phyloP scores from a whole-genome alignment of 495 filamentous ascomycete species.

The Penicillium coprophilum region DNA sequence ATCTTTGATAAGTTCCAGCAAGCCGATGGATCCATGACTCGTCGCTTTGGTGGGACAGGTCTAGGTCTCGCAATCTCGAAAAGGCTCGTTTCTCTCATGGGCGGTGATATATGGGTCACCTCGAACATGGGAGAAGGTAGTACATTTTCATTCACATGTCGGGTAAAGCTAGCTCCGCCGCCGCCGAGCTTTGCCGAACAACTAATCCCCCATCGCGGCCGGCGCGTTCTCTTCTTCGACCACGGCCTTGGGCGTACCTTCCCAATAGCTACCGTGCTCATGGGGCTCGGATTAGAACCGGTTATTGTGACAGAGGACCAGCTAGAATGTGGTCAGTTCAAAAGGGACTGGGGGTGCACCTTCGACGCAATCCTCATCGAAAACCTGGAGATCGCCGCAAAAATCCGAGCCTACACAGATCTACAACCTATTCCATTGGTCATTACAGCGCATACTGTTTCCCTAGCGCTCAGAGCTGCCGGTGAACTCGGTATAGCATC shows the following conservation, averaged over 20 bases:
- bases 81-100: constrained; percentile 75
- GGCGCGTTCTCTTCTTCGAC: constrained; percentile 86
- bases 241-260: constrained; percentile 66
- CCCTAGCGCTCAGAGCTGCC: constrained; percentile 83
- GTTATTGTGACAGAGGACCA: constrained; percentile 61
- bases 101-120: constrained; percentile 83
- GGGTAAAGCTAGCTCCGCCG: constrained; percentile 70
- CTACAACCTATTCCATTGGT: constrained; percentile 92
- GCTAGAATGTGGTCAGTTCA: constrained; percentile 45
- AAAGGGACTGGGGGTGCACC: constrained; percentile 48
- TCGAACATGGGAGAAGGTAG: constrained; percentile 81
- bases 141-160: constrained; percentile 82
- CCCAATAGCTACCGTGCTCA: constrained; percentile 70
- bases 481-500: constrained; percentile 88
- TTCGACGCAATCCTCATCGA: constrained; percentile 94
- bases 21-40: constrained; percentile 90
- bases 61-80: constrained; percentile 77
- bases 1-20: constrained; percentile 84
- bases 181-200: constrained; percentile 72
- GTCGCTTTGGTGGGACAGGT: constrained; percentile 76
- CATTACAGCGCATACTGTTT: constrained; percentile 77
- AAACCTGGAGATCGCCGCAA: constrained; percentile 78
- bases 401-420: constrained; percentile 70
- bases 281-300: constrained; percentile 68
- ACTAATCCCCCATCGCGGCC: constrained; percentile 70